Evolutionary conservation across 1,284 basidiomycete species (phyloP), one percentile per base, ranked within the genome.

Genomic region (Wallemia ichthyophaga): DNA sequence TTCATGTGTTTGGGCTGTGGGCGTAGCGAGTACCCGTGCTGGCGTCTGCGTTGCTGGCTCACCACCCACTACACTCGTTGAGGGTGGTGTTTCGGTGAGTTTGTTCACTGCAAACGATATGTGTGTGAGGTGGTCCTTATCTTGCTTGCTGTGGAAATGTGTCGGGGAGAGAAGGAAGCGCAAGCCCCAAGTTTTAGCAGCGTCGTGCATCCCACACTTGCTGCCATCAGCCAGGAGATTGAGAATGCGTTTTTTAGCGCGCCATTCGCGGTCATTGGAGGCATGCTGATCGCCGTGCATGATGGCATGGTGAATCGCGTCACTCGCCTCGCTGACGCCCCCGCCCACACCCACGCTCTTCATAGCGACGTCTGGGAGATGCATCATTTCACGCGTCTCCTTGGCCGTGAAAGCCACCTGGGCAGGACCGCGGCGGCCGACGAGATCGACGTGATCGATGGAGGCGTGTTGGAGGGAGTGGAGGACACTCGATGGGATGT

Each of bases 401-500:
- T 96, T 96, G 57, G 85, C 83, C 1, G 89, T 92, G 67, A 92
- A 95, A 0, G 88, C 83, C 0, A 87, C 83, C 68, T 96, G 83
- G 1, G 82, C 76, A 0, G 87, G 87, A 0, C 91, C 92, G 17
- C 92, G 75, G 37, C 94, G 73, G 0, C 81, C 92, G 27, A 92
- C 74, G 56, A 94, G 82, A 17, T 81, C 81, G 26, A 99, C 82
- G 59, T 84, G 80, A 63, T 77, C 72, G 24, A 98, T 77, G 2
- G 71, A 64, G 11, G 81, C 85, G 2, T 71, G 69, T 0, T 73
- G 69, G 3, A 96, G 75, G 7, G 80, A 74, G 1, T 79, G 76
- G 2, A 96, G 73, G 0, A 94, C 87, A 3, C 73, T 67, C 60
- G 77, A 70, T 0, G 91, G 89, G 1, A 96, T 75, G 68, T 98